Conservation (phyloP, 441 rosid genomes). For the Pelargonium fulgidum region DNA sequence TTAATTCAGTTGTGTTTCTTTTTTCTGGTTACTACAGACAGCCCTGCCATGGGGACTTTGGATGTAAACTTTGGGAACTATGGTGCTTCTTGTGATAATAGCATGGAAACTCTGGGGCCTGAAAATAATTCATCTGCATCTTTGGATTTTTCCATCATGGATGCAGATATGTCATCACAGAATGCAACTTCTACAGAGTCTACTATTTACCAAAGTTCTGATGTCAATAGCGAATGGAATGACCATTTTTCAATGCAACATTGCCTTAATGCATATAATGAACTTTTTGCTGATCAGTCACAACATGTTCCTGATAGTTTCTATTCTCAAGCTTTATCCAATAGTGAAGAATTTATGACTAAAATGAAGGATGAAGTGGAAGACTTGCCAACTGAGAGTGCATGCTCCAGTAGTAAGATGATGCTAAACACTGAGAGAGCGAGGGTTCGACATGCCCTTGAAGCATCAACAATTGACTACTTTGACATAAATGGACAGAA, state of each 20-base stretch:
- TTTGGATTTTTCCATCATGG: constrained; percentile 18
- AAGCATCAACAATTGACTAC: constrained; percentile 28
- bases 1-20: constrained; percentile 17
- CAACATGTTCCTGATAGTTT: constrained; percentile 22
- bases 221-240: constrained; percentile 30
- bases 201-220: constrained; percentile 35
- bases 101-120: constrained; percentile 25
- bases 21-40: constrained; percentile 37
- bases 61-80: constrained; percentile 17
- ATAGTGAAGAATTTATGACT: constrained; percentile 32
- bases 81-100: constrained; percentile 22
- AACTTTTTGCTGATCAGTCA: constrained; percentile 27
- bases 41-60: constrained; percentile 23
- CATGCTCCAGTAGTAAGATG: constrained; percentile 32
- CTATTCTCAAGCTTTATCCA: constrained; percentile 27
- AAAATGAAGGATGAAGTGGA: constrained; percentile 36
- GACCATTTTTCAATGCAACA: constrained; percentile 27
- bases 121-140: constrained; percentile 22
- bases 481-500: constrained; percentile 30
- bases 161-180: constrained; percentile 28
- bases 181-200: constrained; percentile 31
- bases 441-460: constrained; percentile 27
- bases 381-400: constrained; percentile 35
- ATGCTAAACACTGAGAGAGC: constrained; percentile 29
- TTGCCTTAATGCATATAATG: constrained; percentile 27